Evolutionary conservation across 1,139 yeast species (phyloP), one percentile per base, ranked within the genome.

Genomic region (Nakaseomyces sp.): DNA sequence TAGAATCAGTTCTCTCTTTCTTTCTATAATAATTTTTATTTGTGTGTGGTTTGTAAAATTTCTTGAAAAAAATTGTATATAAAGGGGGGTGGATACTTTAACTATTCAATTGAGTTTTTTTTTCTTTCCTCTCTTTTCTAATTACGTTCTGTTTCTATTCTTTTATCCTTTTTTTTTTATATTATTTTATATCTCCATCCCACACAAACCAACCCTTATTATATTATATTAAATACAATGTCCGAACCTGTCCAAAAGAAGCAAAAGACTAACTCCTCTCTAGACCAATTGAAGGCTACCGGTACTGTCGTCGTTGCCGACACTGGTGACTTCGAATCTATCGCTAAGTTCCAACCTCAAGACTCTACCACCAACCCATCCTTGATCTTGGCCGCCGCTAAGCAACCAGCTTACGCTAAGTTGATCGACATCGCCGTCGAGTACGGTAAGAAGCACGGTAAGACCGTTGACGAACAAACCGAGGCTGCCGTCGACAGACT

Each of bases 351-450:
- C 76, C 87, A 91, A 62, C 98, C 98, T 57, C 97, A 91, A 74
- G 98, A 91, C 71, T 96, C 98, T 55, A 91, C 98, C 64, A 91
- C 99, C 68, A 91, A 91, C 76, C 98, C 99, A 57, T 89, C 98
- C 40, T 77, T 91, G 73, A 91, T 91, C 64, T 76, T 93, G 63
- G 97, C 97, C 54, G 98, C 98, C 51, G 66, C 97, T 50, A 86
- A 84, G 71, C 86, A 88, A 73, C 71, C 91, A 45, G 89, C 83
- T 63, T 91, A 91, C 72, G 82, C 95, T 53, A 75, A 78, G 66
- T 77, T 91, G 67, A 86, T 91, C 57, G 97, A 91, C 66, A 76
- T 76, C 55, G 98, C 98, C 50, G 83, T 91, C 56, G 84, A 77
- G 43, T 86, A 82, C 71, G 96, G 91, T 60, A 80, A 87, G 71